Evolutionary conservation across 305 asterid species (phyloP).

Genomic region (Fraxinus velutina): DNA sequence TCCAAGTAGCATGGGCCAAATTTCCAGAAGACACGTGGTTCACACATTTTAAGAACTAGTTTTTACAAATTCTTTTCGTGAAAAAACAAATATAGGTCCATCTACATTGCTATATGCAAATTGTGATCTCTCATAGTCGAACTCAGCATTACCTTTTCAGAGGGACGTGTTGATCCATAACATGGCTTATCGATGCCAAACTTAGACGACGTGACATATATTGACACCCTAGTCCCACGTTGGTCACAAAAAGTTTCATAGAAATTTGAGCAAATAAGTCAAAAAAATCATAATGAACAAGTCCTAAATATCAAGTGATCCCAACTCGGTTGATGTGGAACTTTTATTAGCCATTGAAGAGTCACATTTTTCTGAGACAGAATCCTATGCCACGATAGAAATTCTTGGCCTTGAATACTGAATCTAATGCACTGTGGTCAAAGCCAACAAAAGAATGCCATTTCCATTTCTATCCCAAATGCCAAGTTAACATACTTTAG

Average conservation of each 20-base stretch:
- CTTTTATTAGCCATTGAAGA: slow-evolving; percentile 27
- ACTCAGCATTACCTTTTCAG: not conserved
- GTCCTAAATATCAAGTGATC: not conserved
- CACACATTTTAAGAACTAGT: no score
- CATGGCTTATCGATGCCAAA: not conserved
- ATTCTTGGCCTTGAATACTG: not conserved
- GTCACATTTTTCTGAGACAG: not conserved
- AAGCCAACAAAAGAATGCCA: not conserved
- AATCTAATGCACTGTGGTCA: slow-evolving; percentile 12
- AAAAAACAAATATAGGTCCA: no score
- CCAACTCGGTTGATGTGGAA: slow-evolving; percentile 42
- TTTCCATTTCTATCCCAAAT: not conserved
- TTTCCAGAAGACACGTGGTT: no score
- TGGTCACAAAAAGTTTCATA: not conserved
- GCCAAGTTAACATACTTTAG: not conserved
- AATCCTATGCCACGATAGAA: slow-evolving; percentile 22
- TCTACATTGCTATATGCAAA: no score
- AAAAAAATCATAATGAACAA: no score
- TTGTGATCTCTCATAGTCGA: no score
- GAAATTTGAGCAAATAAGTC: slow-evolving; percentile 1
- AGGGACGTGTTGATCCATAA: not conserved
- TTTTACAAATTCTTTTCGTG: no score
- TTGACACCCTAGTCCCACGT: not conserved
- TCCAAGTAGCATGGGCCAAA: no score
- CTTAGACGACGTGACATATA: not conserved